Conservation (phyloP, 352 stramenopile species). For the Globisporangium takayamanum region DNA sequence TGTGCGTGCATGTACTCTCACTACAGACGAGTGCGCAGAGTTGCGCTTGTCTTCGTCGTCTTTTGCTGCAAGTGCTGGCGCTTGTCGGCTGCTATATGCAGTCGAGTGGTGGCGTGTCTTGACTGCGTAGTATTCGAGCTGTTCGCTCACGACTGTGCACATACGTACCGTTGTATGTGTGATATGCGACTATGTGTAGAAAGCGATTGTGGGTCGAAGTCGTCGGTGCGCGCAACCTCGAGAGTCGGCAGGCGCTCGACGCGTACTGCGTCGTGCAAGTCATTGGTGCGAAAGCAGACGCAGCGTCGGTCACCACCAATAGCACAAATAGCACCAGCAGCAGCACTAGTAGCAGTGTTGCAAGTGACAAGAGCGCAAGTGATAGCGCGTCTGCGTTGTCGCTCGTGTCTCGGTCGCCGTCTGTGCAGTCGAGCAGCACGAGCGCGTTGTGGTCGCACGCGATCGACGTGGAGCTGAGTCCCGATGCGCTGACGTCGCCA, state of each 20-base stretch:
- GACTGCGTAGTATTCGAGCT: too few relatives aligned
- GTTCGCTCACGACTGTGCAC: too few relatives aligned
- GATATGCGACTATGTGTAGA: constrained; percentile 12
- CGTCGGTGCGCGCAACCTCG: constrained; percentile 63
- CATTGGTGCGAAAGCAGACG: constrained; percentile 4
- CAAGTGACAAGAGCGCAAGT: neutral
- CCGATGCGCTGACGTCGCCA: too few relatives aligned
- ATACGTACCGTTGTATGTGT: neutral
- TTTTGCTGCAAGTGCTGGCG: neutral
- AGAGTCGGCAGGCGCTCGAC: constrained; percentile 49
- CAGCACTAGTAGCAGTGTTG: neutral
- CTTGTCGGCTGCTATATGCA: neutral
- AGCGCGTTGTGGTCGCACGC: constrained; percentile 42
- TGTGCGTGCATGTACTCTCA: neutral
- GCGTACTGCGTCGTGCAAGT: constrained; percentile 61
- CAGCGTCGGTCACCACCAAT: neutral
- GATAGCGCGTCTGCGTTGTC: neutral
- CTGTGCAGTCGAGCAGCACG: constrained; percentile 15
- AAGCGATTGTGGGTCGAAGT: constrained; percentile 59
- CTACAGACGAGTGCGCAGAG: neutral
- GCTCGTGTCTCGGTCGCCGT: constrained; percentile 11
- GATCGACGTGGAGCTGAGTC: constrained; percentile 25
- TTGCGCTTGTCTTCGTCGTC: too few relatives aligned
- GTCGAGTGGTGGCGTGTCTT: too few relatives aligned
- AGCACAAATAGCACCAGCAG: neutral